A percentile compares a stretch with the other conserved stretches of the same genome.
Conservation (phyloP, 192 early-diverging fungal species). For the Backusella mclennaniae region DNA sequence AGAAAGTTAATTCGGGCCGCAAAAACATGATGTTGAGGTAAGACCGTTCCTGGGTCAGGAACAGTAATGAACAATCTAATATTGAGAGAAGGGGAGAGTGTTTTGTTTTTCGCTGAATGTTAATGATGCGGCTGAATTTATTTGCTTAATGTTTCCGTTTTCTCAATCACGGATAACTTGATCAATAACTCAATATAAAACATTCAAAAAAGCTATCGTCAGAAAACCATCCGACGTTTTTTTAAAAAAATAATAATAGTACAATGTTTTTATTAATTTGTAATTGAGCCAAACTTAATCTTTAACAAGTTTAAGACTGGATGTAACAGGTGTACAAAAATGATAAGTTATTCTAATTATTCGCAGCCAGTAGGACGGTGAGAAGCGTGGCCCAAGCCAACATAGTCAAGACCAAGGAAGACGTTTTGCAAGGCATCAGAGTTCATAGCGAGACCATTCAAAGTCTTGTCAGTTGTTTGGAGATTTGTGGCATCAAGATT, state of each 20-base stretch:
- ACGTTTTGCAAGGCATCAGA: conserved; percentile 13
- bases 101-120: no score
- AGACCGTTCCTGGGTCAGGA: no score
- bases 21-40: no score
- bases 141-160: not conserved
- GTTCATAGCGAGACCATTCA: conserved; percentile 19
- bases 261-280: not conserved
- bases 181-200: not conserved
- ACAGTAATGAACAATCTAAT: no score
- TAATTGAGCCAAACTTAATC: not conserved
- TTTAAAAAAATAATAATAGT: not conserved
- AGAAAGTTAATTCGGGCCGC: no score
- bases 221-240: not conserved
- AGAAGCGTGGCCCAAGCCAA: not conserved
- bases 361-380: not conserved
- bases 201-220: not conserved
- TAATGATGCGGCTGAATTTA: no score
- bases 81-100: no score
- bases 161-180: not conserved
- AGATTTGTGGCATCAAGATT: conserved; percentile 21
- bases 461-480: conserved; percentile 24
- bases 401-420: not conserved
- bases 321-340: not conserved
- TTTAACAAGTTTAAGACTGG: not conserved
- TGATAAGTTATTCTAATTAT: not conserved